Evolutionary conservation across 148 eudicot genomes (phyloP).

Genomic region (Persicaria tinctoria): DNA sequence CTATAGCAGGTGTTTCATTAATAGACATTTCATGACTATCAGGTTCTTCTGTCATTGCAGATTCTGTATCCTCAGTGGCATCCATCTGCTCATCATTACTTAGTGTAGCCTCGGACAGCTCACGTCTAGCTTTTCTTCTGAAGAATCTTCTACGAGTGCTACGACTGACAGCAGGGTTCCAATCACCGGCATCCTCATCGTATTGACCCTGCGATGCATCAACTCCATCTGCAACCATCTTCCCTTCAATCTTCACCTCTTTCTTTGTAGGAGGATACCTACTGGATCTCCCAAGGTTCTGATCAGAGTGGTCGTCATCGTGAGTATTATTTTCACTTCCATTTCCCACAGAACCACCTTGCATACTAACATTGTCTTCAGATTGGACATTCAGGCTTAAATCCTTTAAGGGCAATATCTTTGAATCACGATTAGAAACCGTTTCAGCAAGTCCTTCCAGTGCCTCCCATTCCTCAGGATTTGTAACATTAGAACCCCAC

Average conservation of each 20-base stretch:
- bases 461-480: constrained; percentile 93
- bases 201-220: constrained; percentile 83
- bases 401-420: constrained; percentile 72
- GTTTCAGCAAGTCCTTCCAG: constrained; percentile 41
- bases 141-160: constrained; percentile 87
- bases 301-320: constrained; percentile 32
- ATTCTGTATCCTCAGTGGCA: constrained; percentile 23
- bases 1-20: constrained; percentile 19
- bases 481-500: constrained; percentile 93
- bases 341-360: constrained; percentile 38
- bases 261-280: constrained; percentile 50
- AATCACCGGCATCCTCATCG: constrained; percentile 63
- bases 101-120: constrained; percentile 34
- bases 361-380: constrained; percentile 26
- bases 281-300: constrained; percentile 28
- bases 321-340: constrained; percentile 29
- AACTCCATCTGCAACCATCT: constrained; percentile 81
- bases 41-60: constrained; percentile 5
- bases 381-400: constrained; percentile 46
- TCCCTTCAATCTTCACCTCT: constrained; percentile 76
- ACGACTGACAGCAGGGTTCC: constrained; percentile 88
- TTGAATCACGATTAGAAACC: constrained; percentile 34
- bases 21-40: constrained; percentile 20
- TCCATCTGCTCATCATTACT: constrained; percentile 43
- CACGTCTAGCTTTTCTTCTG: constrained; percentile 79